Percentiles rank a stretch among this genome's conserved stretches.
Evolutionary conservation across 2,329 filamentous ascomycete species (phyloP).

Genomic region (Diaporthe nobilis): DNA sequence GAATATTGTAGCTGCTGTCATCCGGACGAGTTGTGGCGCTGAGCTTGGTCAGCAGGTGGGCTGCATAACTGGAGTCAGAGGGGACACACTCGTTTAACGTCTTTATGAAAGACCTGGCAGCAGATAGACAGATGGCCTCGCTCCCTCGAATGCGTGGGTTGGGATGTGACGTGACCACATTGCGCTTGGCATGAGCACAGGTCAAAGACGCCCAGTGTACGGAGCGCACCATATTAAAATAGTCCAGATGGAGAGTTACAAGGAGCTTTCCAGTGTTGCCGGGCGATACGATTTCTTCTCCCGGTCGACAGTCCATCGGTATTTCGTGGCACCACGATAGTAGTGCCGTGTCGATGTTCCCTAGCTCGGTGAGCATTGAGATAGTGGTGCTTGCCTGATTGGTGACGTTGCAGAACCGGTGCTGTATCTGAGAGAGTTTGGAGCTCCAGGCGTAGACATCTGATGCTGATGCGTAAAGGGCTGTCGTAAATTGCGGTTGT

Average conservation of each 20-base stretch:
- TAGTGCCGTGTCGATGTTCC: not conserved
- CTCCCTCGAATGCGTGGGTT: slow-evolving; percentile 13
- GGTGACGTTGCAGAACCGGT: not conserved
- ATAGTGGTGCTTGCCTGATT: not conserved
- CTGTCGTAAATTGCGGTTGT: not conserved
- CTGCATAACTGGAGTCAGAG: not conserved
- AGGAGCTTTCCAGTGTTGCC: not conserved
- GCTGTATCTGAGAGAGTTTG: not conserved
- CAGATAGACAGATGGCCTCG: slow-evolving; percentile 3
- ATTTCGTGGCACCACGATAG: not conserved
- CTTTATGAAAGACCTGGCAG: not conserved
- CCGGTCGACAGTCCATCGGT: slow-evolving; percentile 13
- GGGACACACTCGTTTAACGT: not conserved
- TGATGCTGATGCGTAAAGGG: not conserved
- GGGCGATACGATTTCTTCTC: not conserved
- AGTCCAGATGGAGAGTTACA: not conserved
- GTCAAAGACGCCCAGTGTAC: not conserved
- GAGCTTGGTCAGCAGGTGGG: accelerated
- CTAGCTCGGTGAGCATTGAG: not conserved
- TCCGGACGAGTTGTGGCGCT: not conserved
- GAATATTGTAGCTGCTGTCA: not conserved
- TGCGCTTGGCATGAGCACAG: not conserved
- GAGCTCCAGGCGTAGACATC: slow-evolving; percentile 5
- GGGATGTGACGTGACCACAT: not conserved
- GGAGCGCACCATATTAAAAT: slow-evolving; percentile 3